These are phyloP conservation scores for Lactarius indigo DNA, from an alignment of 768 basidiomycete species.

Conservation along the genomic window DNA sequence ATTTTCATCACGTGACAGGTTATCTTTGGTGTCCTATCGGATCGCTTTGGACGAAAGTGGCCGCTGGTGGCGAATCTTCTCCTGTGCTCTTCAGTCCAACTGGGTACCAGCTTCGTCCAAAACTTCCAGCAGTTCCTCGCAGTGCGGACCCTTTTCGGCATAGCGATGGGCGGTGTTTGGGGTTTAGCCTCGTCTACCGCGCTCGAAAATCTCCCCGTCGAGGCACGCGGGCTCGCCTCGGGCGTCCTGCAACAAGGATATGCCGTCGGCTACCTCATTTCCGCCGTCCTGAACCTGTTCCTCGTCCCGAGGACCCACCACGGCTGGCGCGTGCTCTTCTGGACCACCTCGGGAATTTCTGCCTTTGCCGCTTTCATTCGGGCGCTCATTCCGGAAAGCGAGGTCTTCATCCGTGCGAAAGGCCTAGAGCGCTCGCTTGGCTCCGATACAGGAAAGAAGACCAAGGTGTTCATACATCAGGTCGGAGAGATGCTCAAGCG, in stretches of 20 bases:
- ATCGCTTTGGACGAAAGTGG: slow-evolving; percentile 93
- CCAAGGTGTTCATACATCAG: slow-evolving; percentile 68
- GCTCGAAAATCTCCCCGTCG: slow-evolving; percentile 85
- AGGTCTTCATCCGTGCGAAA: slow-evolving; percentile 65
- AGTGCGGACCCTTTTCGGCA: slow-evolving; percentile 77
- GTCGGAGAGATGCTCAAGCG: slow-evolving; percentile 69
- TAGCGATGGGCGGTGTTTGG: slow-evolving; percentile 91
- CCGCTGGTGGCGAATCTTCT: slow-evolving; percentile 76
- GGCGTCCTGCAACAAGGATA: slow-evolving; percentile 90
- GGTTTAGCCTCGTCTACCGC: slow-evolving; percentile 77
- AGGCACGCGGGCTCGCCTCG: slow-evolving; percentile 78
- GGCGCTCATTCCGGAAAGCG: slow-evolving; percentile 70
- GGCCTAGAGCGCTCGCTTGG: slow-evolving; percentile 46
- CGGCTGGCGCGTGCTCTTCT: slow-evolving; percentile 78
- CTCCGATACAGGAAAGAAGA: slow-evolving; percentile 45
- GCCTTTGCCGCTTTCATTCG: slow-evolving; percentile 67
- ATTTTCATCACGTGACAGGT: slow-evolving; percentile 33
- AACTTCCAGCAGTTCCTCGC: slow-evolving; percentile 79
- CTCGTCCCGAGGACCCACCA: slow-evolving; percentile 40
- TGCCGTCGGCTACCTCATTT: slow-evolving; percentile 80
- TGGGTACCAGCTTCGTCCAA: slow-evolving; percentile 77
- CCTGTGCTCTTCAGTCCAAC: slow-evolving; percentile 65
- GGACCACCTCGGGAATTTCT: slow-evolving; percentile 68
- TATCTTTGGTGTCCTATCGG: slow-evolving; percentile 80
- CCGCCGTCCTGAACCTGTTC: slow-evolving; percentile 76